Conservation (phyloP, 2,329 filamentous ascomycete species). For the Aspergillus flavus region DNA sequence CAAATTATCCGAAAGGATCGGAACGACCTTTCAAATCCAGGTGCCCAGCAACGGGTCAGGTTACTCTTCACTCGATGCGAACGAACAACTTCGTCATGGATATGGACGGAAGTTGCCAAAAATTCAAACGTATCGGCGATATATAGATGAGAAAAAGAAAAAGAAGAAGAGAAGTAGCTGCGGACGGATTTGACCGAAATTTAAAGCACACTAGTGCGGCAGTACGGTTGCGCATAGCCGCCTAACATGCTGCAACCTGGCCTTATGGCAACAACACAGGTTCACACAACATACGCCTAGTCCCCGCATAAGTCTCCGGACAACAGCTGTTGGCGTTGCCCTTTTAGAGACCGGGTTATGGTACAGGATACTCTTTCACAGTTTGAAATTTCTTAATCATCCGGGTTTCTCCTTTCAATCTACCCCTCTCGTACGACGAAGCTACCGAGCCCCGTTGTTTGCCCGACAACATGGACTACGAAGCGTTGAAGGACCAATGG, state of each 20-base stretch:
- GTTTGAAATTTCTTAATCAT: constrained; percentile 24
- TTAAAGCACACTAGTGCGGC: constrained; percentile 28
- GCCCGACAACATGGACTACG: constrained; percentile 75
- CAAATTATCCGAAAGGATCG: constrained; percentile 63
- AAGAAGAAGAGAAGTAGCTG: constrained; percentile 38
- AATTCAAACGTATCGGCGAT: constrained; percentile 55
- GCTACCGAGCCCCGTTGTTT: constrained; percentile 23
- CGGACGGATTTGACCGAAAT: constrained; percentile 28
- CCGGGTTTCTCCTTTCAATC: constrained; percentile 20
- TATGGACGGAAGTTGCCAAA: constrained; percentile 57
- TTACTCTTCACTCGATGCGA: constrained; percentile 70
- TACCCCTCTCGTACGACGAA: constrained; percentile 29
- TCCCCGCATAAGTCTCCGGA: constrained; percentile 32
- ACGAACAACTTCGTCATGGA: constrained; percentile 60
- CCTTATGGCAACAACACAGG: constrained; percentile 40
- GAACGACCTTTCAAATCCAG: constrained; percentile 67
- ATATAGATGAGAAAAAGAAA: constrained; percentile 37
- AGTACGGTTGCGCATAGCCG: constrained; percentile 37
- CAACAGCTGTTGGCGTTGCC: constrained; percentile 34
- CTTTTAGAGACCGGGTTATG: constrained; percentile 35
- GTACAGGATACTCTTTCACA: constrained; percentile 26
- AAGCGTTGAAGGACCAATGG: constrained; percentile 93
- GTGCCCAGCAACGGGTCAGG: constrained; percentile 71
- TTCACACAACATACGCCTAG: constrained; percentile 41
- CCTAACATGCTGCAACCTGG: constrained; percentile 49